Conservation (phyloP, 2,329 filamentous ascomycete species). For the Hirsutella minnesotensis region DNA sequence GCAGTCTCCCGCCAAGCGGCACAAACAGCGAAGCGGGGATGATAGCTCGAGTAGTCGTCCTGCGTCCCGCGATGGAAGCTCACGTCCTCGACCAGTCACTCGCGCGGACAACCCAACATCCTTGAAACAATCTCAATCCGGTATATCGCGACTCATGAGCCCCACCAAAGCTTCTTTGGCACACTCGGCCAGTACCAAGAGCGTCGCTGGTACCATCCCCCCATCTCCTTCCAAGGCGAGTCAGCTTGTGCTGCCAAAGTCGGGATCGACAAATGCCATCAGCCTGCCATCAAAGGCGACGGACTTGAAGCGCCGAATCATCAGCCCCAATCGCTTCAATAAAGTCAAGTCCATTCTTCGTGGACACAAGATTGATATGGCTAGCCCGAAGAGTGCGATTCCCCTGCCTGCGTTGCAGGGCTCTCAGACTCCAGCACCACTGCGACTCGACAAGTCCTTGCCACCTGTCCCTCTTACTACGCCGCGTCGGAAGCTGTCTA, state of each 20-base stretch:
- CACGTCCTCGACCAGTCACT: slow-evolving; percentile 22
- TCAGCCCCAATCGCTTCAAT: slow-evolving; percentile 40
- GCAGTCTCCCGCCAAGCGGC: slow-evolving; percentile 49
- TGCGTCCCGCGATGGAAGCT: slow-evolving; percentile 31
- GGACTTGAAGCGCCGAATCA: slow-evolving; percentile 22
- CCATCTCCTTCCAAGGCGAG: slow-evolving; percentile 37
- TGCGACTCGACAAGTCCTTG: slow-evolving; percentile 37
- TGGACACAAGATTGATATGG: slow-evolving; percentile 21
- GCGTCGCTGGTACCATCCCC: slow-evolving; percentile 18
- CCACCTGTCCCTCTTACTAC: slow-evolving; percentile 46
- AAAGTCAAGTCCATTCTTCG: slow-evolving; percentile 48
- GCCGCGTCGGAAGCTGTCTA: slow-evolving; percentile 53
- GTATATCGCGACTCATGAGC: slow-evolving; percentile 52
- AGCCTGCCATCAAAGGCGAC: slow-evolving; percentile 17
- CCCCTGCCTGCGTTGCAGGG: slow-evolving; percentile 27
- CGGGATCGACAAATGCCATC: slow-evolving; percentile 22
- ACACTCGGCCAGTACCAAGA: slow-evolving; percentile 24
- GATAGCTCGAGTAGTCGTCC: slow-evolving; percentile 58
- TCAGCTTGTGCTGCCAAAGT: slow-evolving; percentile 32
- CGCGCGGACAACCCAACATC: slow-evolving; percentile 22
- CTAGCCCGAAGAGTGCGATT: slow-evolving; percentile 33
- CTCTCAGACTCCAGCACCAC: slow-evolving; percentile 35
- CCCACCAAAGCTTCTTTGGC: slow-evolving; percentile 68
- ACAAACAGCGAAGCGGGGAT: slow-evolving; percentile 54
- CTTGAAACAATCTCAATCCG: slow-evolving; percentile 32